These are phyloP conservation scores for Aspergillus pseudotamarii DNA, from an alignment of 2,329 filamentous ascomycete species.

Conservation along the genomic window DNA sequence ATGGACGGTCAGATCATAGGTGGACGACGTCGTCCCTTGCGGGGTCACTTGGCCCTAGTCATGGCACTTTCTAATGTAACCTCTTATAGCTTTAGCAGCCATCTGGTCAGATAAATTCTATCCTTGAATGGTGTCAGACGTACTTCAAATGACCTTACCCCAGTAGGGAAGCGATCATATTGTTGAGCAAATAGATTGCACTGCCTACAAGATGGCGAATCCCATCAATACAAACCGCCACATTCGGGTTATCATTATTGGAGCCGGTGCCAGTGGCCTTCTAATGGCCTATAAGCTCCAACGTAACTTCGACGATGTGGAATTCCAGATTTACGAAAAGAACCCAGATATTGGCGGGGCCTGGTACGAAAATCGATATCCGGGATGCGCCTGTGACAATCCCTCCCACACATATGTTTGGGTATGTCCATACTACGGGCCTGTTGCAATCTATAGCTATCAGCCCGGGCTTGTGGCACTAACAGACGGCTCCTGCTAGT, in stretches of 20 bases:
- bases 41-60: too few species aligned
- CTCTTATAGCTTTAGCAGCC: too few species aligned
- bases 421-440: too few species aligned
- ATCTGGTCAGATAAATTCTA: too few species aligned
- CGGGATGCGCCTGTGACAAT: slow-evolving; percentile 16
- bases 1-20: too few species aligned
- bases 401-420: slow-evolving; percentile 8
- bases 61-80: too few species aligned
- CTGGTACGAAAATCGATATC: slow-evolving; percentile 21
- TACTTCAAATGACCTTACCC: not conserved
- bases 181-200: not conserved
- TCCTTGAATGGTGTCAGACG: too few species aligned
- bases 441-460: too few species aligned
- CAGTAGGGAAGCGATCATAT: not conserved
- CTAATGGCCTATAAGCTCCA: slow-evolving; percentile 13
- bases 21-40: too few species aligned
- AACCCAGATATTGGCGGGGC: slow-evolving; percentile 12
- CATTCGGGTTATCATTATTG: slow-evolving; percentile 6
- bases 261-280: slow-evolving; percentile 7
- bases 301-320: not conserved
- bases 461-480: too few species aligned
- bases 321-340: slow-evolving; percentile 12
- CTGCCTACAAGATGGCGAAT: not conserved
- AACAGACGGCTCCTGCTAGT: not conserved
- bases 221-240: slow-evolving; percentile 8